Conservation (phyloP, 2,329 filamentous ascomycete genomes). For the Dactylellina sp. region DNA sequence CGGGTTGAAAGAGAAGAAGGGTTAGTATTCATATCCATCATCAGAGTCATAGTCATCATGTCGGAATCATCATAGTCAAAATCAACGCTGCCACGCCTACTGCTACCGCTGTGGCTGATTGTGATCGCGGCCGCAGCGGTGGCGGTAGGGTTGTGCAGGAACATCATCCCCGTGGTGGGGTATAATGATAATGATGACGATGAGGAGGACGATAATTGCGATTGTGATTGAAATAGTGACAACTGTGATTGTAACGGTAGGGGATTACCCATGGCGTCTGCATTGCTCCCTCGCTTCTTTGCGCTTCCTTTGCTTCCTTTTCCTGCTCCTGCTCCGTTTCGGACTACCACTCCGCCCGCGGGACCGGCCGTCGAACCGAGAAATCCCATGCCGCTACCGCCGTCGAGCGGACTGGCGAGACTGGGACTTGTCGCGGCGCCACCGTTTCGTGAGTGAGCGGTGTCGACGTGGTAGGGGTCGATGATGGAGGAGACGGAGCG, state of each 20-base stretch:
- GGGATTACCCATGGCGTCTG: constrained; percentile 48
- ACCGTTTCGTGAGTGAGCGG: neutral
- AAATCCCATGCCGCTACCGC: constrained; percentile 18
- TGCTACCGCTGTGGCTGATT: constrained; percentile 31
- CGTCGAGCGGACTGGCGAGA: constrained; percentile 16
- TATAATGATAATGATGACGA: constrained; percentile 55
- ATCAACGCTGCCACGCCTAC: constrained; percentile 30
- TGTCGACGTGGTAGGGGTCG: constrained; percentile 52
- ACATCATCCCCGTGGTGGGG: constrained; percentile 33
- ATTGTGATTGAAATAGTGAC: neutral
- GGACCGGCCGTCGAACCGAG: constrained; percentile 22
- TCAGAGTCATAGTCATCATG: neutral
- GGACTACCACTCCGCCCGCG: constrained; percentile 14
- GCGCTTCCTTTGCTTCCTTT: constrained; percentile 13
- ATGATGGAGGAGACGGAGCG: constrained; percentile 55
- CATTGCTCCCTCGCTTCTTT: constrained; percentile 48
- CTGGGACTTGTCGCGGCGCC: neutral
- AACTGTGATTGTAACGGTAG: constrained; percentile 21
- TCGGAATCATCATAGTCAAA: constrained; percentile 14
- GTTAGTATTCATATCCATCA: neutral
- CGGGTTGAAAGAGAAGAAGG: neutral
- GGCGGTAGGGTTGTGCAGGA: neutral
- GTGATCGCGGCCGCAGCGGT: constrained; percentile 21
- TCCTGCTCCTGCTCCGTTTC: neutral
- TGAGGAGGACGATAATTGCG: neutral